Evolutionary conservation across 768 basidiomycete species (phyloP).

Genomic region (Suillus occidentalis): DNA sequence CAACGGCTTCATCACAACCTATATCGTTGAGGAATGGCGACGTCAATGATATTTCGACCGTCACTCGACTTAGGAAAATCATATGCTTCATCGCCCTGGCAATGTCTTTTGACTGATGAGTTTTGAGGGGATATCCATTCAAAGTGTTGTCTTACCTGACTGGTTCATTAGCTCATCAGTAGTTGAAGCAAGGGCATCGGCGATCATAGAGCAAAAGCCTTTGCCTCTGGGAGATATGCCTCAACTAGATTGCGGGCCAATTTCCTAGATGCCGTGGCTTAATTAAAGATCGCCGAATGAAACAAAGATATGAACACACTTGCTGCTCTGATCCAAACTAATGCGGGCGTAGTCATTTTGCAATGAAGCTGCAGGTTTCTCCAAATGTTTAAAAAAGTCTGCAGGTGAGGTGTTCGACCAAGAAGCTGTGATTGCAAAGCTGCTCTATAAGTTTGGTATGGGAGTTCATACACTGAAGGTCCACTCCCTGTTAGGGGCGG

Average conservation of each 20-base stretch:
- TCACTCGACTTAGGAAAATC: constrained; percentile 50
- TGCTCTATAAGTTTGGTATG: constrained; percentile 64
- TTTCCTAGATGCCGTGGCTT: constrained; percentile 29
- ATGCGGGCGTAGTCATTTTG: constrained; percentile 58
- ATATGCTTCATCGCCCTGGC: constrained; percentile 30
- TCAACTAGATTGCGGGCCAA: constrained; percentile 43
- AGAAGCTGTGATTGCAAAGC: constrained; percentile 61
- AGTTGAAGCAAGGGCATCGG: constrained; percentile 40
- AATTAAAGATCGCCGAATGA: not conserved
- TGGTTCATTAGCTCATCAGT: constrained; percentile 30
- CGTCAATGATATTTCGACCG: constrained; percentile 46
- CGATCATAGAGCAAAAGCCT: constrained; percentile 41
- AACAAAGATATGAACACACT: constrained; percentile 36
- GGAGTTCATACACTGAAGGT: constrained; percentile 35
- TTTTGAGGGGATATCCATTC: not conserved
- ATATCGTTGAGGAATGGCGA: constrained; percentile 45
- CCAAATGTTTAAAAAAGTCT: constrained; percentile 58
- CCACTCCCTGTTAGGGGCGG: constrained; percentile 40
- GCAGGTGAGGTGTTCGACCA: constrained; percentile 61
- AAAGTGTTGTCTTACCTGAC: constrained; percentile 34
- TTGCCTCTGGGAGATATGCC: constrained; percentile 53
- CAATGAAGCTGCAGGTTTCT: constrained; percentile 56
- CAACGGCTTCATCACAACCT: constrained; percentile 39
- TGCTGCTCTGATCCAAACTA: constrained; percentile 39
- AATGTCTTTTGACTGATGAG: constrained; percentile 16